Evolutionary conservation across 352 stramenopile genomes (phyloP).

Genomic region (Globisporangium abappressorium): DNA sequence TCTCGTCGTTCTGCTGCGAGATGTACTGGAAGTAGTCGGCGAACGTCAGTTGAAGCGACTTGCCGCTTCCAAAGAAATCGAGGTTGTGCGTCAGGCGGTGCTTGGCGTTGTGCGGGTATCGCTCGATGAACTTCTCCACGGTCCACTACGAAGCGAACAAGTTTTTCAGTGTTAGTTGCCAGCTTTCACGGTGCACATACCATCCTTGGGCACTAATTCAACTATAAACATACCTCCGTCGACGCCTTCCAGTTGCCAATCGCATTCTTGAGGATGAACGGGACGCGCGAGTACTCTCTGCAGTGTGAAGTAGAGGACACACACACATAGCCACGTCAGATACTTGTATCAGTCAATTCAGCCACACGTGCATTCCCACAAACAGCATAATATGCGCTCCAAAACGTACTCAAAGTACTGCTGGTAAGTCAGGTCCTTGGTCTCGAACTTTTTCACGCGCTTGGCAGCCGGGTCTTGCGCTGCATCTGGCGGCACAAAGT

Average conservation of each 20-base stretch:
- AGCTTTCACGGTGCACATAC: neutral
- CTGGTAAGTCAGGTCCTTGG: constrained; percentile 54
- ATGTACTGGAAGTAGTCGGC: constrained; percentile 69
- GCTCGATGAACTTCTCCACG: constrained; percentile 50
- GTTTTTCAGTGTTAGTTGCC: neutral
- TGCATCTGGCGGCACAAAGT: constrained; percentile 46
- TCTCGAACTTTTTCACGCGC: constrained; percentile 52
- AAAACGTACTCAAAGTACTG: constrained; percentile 68
- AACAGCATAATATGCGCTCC: neutral
- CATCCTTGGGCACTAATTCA: neutral
- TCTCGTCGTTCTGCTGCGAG: constrained; percentile 71
- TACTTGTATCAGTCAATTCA: neutral
- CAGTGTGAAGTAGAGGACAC: neutral
- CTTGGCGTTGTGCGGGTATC: constrained; percentile 47
- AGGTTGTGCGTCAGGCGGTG: constrained; percentile 81
- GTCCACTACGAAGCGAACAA: constrained; percentile 49
- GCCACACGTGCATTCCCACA: neutral
- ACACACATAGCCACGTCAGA: constrained; percentile 1
- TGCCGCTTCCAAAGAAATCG: constrained; percentile 49
- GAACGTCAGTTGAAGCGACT: constrained; percentile 76
- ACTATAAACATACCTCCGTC: constrained; percentile 36
- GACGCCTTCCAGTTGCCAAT: constrained; percentile 70
- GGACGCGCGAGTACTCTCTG: constrained; percentile 63
- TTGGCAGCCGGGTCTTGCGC: constrained; percentile 43
- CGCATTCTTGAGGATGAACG: constrained; percentile 76